Conservation (phyloP, 1,139 yeast genomes). For the Yamadazyma songkhlaensis region DNA sequence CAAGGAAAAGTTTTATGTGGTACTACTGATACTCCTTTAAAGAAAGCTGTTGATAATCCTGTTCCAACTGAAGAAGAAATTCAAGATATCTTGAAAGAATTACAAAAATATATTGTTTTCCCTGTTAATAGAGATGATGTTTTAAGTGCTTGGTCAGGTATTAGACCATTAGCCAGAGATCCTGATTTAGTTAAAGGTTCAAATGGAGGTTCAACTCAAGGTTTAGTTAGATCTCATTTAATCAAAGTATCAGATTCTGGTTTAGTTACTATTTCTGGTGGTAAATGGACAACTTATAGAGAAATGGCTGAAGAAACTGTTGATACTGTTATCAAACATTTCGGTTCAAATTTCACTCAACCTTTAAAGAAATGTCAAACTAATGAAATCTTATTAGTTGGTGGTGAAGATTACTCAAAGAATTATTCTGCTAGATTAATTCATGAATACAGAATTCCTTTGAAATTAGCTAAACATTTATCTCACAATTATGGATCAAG, state of each 20-base stretch:
- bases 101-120: slow-evolving; percentile 86
- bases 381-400: slow-evolving; percentile 61
- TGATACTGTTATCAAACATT: slow-evolving; percentile 62
- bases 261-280: slow-evolving; percentile 88
- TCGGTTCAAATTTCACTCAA: slow-evolving; percentile 28
- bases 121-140: slow-evolving; percentile 90
- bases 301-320: slow-evolving; percentile 97
- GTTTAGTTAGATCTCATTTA: slow-evolving; percentile 87
- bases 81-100: slow-evolving; percentile 80
- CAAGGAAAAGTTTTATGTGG: slow-evolving; percentile 97
- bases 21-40: slow-evolving; percentile 85
- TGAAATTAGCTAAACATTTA: slow-evolving; percentile 77
- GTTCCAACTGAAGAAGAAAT: slow-evolving; percentile 88
- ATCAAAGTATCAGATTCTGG: slow-evolving; percentile 71
- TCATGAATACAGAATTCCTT: slow-evolving; percentile 73
- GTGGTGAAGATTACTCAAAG: slow-evolving; percentile 67
- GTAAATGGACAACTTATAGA: slow-evolving; percentile 98
- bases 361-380: slow-evolving; percentile 59
- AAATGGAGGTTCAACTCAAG: slow-evolving; percentile 42
- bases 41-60: slow-evolving; percentile 78
- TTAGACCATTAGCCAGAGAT: slow-evolving; percentile 90
- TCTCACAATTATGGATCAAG: slow-evolving; percentile 88
- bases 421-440: slow-evolving; percentile 77
- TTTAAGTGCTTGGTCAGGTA: slow-evolving; percentile 95
- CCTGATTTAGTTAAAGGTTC: slow-evolving; percentile 55